Evolutionary conservation across 1,284 basidiomycete genomes (phyloP).

Genomic region (Fomitopsis pinicola): DNA sequence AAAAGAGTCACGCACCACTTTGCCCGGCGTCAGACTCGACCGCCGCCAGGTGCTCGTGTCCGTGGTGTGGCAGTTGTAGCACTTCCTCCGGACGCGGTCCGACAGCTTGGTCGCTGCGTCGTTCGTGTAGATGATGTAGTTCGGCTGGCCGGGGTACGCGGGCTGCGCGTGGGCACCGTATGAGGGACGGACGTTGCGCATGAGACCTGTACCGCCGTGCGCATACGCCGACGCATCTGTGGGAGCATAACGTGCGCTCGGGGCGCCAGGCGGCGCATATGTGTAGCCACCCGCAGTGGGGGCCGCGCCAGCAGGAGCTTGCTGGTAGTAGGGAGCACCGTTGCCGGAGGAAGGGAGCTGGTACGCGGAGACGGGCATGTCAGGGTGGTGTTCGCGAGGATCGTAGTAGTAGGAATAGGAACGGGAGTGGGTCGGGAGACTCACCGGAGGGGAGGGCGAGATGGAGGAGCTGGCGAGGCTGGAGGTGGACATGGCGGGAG

Average conservation of each 20-base stretch:
- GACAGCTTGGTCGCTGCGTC: constrained; percentile 74
- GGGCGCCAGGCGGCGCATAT: constrained; percentile 27
- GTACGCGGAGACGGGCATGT: background rate
- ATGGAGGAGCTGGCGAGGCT: constrained; percentile 54
- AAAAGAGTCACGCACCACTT: constrained; percentile 55
- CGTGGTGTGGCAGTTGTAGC: constrained; percentile 79
- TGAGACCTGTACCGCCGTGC: constrained; percentile 20
- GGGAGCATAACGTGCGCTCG: constrained; percentile 27
- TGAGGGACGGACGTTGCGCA: constrained; percentile 24
- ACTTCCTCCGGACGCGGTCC: constrained; percentile 67
- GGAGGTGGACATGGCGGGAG: constrained; percentile 56
- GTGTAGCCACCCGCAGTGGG: constrained; percentile 17
- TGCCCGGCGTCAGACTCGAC: constrained; percentile 71
- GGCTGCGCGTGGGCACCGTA: constrained; percentile 26
- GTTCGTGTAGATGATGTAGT: constrained; percentile 56
- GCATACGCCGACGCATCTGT: constrained; percentile 17
- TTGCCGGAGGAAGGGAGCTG: constrained; percentile 25
- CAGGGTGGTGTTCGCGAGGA: constrained; percentile 9
- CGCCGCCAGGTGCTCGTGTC: constrained; percentile 80
- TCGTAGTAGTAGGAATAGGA: constrained; percentile 26
- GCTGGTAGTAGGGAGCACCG: constrained; percentile 31
- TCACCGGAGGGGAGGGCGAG: constrained; percentile 42
- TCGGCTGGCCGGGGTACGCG: constrained; percentile 30
- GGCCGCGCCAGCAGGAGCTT: constrained; percentile 22
- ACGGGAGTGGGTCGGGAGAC: constrained; percentile 16